Evolutionary conservation across 495 filamentous ascomycete genomes (phyloP).

Genomic region (Aspergillus saccharolyticus): DNA sequence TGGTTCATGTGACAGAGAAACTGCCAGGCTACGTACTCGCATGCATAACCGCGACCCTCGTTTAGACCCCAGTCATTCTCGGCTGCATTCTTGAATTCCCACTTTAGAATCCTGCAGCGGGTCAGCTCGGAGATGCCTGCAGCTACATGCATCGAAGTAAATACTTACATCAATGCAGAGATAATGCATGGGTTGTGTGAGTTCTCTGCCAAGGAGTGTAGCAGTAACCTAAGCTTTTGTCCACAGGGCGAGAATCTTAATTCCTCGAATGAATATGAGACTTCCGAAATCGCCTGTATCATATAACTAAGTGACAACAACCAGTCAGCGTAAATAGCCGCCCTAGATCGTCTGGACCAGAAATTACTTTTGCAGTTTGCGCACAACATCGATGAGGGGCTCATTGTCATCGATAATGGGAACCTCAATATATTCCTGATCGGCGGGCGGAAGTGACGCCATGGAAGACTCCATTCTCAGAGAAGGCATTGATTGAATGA

Average conservation of each 20-base stretch:
- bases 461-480: slow-evolving; percentile 11
- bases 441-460: slow-evolving; percentile 11
- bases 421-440: slow-evolving; percentile 35
- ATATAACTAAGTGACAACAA: slow-evolving; percentile 51
- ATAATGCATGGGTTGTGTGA: slow-evolving; percentile 72
- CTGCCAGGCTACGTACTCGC: slow-evolving; percentile 89
- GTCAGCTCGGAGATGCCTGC: background rate
- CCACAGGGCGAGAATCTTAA: slow-evolving; percentile 63
- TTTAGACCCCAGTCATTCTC: slow-evolving; percentile 67
- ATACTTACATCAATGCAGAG: slow-evolving; percentile 68
- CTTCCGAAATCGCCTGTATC: slow-evolving; percentile 53
- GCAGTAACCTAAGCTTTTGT: slow-evolving; percentile 57
- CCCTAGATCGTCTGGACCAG: background rate
- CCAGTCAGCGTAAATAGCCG: background rate
- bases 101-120: slow-evolving; percentile 64
- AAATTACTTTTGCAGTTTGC: slow-evolving; percentile 60
- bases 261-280: slow-evolving; percentile 74
- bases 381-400: slow-evolving; percentile 59
- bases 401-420: slow-evolving; percentile 62
- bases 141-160: background rate
- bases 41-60: slow-evolving; percentile 74
- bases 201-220: slow-evolving; percentile 57
- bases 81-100: slow-evolving; percentile 58
- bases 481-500: background rate
- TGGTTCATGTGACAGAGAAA: slow-evolving; percentile 76